phyloP scores from a whole-genome alignment of 768 basidiomycete genomes.

The Dacryopinax primogenitus region DNA sequence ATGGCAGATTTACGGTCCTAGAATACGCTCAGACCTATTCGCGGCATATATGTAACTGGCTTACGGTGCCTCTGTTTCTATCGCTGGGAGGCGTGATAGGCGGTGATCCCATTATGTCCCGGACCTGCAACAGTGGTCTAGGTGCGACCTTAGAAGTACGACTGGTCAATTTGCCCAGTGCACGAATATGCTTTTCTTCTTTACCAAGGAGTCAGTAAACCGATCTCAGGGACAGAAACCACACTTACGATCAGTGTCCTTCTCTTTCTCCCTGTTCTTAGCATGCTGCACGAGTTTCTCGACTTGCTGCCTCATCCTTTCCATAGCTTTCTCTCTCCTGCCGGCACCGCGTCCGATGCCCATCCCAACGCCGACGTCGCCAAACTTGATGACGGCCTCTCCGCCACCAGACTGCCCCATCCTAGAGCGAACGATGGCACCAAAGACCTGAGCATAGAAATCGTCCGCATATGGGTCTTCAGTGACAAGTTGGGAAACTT shows the following conservation, averaged over 20 bases:
- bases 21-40: conserved; percentile 12
- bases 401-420: conserved; percentile 53
- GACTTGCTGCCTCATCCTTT: conserved; percentile 78
- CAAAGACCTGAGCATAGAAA: conserved; percentile 95
- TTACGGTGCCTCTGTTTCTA: background rate
- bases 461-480: conserved; percentile 96
- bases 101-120: conserved; percentile 31
- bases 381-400: conserved; percentile 74
- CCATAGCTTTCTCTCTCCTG: conserved; percentile 73
- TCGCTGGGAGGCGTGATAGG: background rate
- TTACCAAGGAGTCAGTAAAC: conserved; percentile 50
- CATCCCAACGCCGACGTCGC: conserved; percentile 72
- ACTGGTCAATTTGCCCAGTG: conserved; percentile 85
- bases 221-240: conserved; percentile 28
- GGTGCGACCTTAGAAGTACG: conserved; percentile 95
- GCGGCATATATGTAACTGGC: conserved; percentile 35
- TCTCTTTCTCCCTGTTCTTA: conserved; percentile 72
- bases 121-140: conserved; percentile 85
- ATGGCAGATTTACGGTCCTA: conserved; percentile 38
- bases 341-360: conserved; percentile 59
- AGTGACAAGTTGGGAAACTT: conserved; percentile 94
- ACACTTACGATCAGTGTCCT: conserved; percentile 36
- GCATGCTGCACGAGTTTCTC: conserved; percentile 92
- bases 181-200: conserved; percentile 42
- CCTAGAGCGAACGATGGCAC: conserved; percentile 67